Evolutionary conservation across 2,329 filamentous ascomycete genomes (phyloP).

Genomic region (Colletotrichum sp.): DNA sequence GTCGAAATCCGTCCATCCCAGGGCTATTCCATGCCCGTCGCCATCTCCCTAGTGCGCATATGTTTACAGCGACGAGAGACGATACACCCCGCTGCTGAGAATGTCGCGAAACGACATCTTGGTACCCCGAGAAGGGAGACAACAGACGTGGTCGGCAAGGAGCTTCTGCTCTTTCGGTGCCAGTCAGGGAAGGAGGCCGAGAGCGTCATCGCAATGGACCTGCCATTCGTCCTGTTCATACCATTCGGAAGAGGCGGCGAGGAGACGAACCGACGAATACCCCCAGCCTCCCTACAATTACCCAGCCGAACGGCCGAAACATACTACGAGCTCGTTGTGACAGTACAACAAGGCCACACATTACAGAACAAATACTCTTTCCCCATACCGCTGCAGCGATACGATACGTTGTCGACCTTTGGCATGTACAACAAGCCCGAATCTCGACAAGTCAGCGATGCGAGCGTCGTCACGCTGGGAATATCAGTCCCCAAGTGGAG

Average conservation of each 20-base stretch:
- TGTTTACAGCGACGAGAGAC: constrained; percentile 92
- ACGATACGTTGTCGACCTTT: constrained; percentile 97
- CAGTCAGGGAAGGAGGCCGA: constrained; percentile 84
- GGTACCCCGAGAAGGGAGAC: constrained; percentile 90
- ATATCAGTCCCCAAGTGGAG: constrained; percentile 96
- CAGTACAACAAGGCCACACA: constrained; percentile 86
- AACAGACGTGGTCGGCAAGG: constrained; percentile 92
- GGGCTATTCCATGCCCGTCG: constrained; percentile 87
- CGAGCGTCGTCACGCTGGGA: constrained; percentile 89
- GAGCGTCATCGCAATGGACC: constrained; percentile 91
- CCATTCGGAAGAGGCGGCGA: constrained; percentile 91
- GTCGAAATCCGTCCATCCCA: constrained; percentile 91
- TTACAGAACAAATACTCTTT: constrained; percentile 91
- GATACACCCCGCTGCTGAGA: constrained; percentile 95
- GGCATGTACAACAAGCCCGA: constrained; percentile 99
- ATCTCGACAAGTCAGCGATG: constrained; percentile 81
- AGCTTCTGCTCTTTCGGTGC: constrained; percentile 90
- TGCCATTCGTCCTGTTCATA: constrained; percentile 97
- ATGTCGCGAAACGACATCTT: constrained; percentile 88
- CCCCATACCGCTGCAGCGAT: constrained; percentile 87
- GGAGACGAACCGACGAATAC: constrained; percentile 87
- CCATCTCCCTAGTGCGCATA: constrained; percentile 92
- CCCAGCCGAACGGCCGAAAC: constrained; percentile 95
- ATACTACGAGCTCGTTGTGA: constrained; percentile 95
- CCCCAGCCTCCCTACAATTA: constrained; percentile 88